A percentile compares a stretch with the other conserved stretches of the same genome.
phyloP scores from a whole-genome alignment of 1,139 yeast species.

The Insectozyma bohioensis region DNA sequence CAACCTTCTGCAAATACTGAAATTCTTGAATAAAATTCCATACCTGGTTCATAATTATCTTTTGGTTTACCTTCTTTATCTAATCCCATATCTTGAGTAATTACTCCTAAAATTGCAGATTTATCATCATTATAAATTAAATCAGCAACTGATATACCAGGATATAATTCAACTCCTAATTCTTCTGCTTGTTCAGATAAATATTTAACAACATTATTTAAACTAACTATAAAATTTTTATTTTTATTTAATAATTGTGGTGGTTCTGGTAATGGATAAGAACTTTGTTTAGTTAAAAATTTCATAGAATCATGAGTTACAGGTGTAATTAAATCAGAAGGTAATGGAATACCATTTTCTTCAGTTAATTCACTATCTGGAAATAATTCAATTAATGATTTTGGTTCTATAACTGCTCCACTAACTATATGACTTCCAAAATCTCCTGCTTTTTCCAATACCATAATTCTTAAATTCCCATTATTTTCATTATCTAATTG shows the following conservation, averaged over 20 bases:
- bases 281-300: constrained; percentile 55
- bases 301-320: constrained; percentile 74
- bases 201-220: constrained; percentile 79
- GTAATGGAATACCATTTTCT: constrained; percentile 68
- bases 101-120: constrained; percentile 76
- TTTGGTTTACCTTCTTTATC: constrained; percentile 73
- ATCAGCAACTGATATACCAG: constrained; percentile 88
- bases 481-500: constrained; percentile 71
- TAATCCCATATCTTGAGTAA: constrained; percentile 90
- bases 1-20: constrained; percentile 96
- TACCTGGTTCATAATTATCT: constrained; percentile 84
- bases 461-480: constrained; percentile 78
- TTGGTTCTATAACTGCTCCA: constrained; percentile 93
- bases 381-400: constrained; percentile 78
- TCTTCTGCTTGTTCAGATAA: constrained; percentile 89
- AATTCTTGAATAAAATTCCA: constrained; percentile 90
- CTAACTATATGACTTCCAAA: constrained; percentile 90
- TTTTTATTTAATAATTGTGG: constrained; percentile 84
- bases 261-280: constrained; percentile 84
- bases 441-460: constrained; percentile 89
- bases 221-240: constrained; percentile 80
- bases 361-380: constrained; percentile 61
- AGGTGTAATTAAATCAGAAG: constrained; percentile 68
- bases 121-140: constrained; percentile 60
- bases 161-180: constrained; percentile 89